Percentiles rank a stretch among this genome's conserved stretches.
Conservation (phyloP, 345 rosid genomes). For the Noccaea bulbosa region DNA sequence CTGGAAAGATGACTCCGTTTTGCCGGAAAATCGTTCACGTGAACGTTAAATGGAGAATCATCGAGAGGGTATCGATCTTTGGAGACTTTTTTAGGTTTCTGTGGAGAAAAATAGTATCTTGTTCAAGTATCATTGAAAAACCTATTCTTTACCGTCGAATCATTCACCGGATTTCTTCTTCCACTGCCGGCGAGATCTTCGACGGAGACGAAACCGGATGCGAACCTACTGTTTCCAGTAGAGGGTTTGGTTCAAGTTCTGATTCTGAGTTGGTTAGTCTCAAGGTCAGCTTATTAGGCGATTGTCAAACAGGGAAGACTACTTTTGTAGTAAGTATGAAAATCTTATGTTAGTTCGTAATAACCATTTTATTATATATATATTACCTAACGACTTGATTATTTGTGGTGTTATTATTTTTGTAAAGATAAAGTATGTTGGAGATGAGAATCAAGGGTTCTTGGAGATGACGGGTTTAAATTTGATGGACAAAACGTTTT, state of each 20-base stretch:
- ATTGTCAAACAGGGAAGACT: conserved; percentile 92
- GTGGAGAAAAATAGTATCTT: conserved; percentile 80
- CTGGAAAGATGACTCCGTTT: conserved; percentile 59
- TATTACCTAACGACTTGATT: neutral
- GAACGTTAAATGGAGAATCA: conserved; percentile 59
- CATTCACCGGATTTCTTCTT: conserved; percentile 49
- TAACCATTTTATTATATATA: neutral
- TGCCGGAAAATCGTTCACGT: conserved; percentile 60
- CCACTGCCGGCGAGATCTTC: conserved; percentile 43
- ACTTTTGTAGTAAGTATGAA: conserved; percentile 70
- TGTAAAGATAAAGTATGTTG: conserved; percentile 67
- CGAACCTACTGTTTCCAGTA: conserved; percentile 33
- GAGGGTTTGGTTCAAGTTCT: conserved; percentile 48
- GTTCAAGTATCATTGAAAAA: conserved; percentile 61
- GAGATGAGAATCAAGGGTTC: conserved; percentile 72
- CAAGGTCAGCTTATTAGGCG: conserved; percentile 93
- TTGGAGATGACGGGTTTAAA: conserved; percentile 83
- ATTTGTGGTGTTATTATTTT: neutral
- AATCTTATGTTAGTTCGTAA: neutral
- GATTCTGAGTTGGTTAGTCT: conserved; percentile 83
- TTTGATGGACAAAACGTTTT: conserved; percentile 81
- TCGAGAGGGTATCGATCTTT: conserved; percentile 62
- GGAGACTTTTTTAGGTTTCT: conserved; percentile 65
- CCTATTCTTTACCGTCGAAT: conserved; percentile 60
- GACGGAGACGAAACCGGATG: conserved; percentile 31